phyloP scores from a whole-genome alignment of 768 basidiomycete genomes.

The Hericium coralloides region DNA sequence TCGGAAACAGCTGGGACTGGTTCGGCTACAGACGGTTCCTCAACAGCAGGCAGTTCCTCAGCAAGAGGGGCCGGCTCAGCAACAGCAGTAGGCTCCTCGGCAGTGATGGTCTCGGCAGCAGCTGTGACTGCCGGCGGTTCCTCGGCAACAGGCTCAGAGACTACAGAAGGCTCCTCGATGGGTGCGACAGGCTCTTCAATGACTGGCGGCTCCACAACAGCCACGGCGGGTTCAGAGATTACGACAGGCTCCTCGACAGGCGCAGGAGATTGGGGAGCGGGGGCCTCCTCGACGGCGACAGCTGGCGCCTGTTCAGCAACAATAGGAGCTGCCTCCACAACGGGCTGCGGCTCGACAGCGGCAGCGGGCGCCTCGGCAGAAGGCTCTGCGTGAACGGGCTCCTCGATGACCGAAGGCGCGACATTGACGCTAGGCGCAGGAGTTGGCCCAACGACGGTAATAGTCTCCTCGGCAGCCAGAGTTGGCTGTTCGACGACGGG shows the following conservation, averaged over 20 bases:
- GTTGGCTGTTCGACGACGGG: constrained; percentile 6
- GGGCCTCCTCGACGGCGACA: background rate
- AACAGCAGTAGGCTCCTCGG: background rate
- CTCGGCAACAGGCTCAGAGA: background rate
- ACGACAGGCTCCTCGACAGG: background rate
- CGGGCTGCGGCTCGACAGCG: background rate
- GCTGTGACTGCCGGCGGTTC: too few relatives aligned
- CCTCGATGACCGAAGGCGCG: constrained; percentile 6
- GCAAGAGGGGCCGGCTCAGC: background rate
- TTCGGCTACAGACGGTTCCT: background rate
- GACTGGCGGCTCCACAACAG: background rate
- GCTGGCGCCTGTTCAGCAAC: constrained; percentile 2
- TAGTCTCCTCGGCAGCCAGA: constrained; percentile 2
- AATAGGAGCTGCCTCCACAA: background rate
- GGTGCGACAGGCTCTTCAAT: constrained; percentile 1
- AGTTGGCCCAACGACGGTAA: background rate
- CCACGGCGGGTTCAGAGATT: background rate
- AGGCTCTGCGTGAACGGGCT: background rate
- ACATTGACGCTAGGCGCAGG: background rate
- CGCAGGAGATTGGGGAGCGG: background rate
- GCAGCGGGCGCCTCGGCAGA: background rate
- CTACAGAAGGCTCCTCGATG: background rate
- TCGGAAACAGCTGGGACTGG: background rate
- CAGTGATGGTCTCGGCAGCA: background rate
- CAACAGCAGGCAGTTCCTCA: background rate